Base-by-base conservation (phyloP, 768 basidiomycete species). In the Antrodiella citrinella region DNA sequence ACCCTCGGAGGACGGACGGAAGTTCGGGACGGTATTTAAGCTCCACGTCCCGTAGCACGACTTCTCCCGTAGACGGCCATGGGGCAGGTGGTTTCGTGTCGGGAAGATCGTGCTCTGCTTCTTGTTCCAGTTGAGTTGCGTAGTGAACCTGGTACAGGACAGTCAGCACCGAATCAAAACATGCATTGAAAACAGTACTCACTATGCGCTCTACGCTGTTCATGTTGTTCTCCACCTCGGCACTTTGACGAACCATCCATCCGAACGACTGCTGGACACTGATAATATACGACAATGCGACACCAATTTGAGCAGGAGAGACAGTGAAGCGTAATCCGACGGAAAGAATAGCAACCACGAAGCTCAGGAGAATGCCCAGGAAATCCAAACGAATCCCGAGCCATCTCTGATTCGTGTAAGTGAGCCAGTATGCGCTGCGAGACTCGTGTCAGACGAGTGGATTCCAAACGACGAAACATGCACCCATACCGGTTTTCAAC, bases 201-300 rank as follows among this genome's bases (percentile, higher is more conserved):
- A 60, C 69, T 15, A 97, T 73, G 21, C 93, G 84, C 62, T 90
- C 87, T 5, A 89, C 86, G n/a, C 82, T 80, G 62, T 91, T 91
- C 88, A 94, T 92, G 65, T 93, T 78, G 65, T 96, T 95, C 65
- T 95, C 91, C 10, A 93, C 84, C 62, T 94, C 91, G 2, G 86
- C 82, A 35, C 73, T 75, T 65, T 89, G 86, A 7, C 85, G 80
- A 39, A 86, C 78, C 65, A 88, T 75, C 81, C 80, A 89, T 19
- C 80, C 80, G 56, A 90, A 86, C 0, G 73, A 56, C 80, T 85
- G 85, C 66, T 91, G 90, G 2, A 91, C 78, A 30, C 76, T 78
- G 46, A 92, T 68, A 58, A 91, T 86, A 59, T 90, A 92, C 0
- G 88, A 84, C 4, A 96, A 70, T 13, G 82, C 73, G 53, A 90